These are phyloP conservation scores for Talaromyces sp. DNA, from an alignment of 2,329 filamentous ascomycete genomes.

Conservation along the genomic window DNA sequence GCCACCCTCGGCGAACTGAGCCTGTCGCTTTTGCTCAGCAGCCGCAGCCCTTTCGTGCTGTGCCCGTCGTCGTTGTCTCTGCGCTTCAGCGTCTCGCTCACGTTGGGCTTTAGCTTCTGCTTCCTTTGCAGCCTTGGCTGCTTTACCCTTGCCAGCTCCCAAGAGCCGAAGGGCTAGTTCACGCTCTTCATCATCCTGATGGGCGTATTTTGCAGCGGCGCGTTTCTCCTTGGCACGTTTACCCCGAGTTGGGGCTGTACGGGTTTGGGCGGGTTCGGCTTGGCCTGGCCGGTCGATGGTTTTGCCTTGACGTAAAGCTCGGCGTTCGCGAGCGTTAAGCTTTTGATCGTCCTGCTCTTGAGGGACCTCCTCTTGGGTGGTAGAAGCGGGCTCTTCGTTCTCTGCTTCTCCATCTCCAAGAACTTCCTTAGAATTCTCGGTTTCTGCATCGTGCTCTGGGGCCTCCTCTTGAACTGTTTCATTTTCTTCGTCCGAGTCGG, in stretches of 20 bases:
- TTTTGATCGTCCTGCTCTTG: constrained; percentile 25
- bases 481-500: constrained; percentile 17
- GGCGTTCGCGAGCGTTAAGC: constrained; percentile 49
- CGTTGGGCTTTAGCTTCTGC: constrained; percentile 64
- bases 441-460: constrained; percentile 27
- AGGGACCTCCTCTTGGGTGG: constrained; percentile 26
- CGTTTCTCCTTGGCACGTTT: constrained; percentile 85
- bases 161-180: constrained; percentile 80
- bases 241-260: constrained; percentile 58
- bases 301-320: constrained; percentile 36
- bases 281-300: constrained; percentile 22
- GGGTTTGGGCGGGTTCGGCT: constrained; percentile 24
- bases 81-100: constrained; percentile 72
- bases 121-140: constrained; percentile 65
- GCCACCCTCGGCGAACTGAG: constrained; percentile 71
- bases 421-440: constrained; percentile 27
- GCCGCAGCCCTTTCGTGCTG: constrained; percentile 79
- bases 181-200: constrained; percentile 94
- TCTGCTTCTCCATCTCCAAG: constrained; percentile 4
- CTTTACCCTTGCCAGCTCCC: constrained; percentile 62
- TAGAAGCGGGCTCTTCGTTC: constrained; percentile 23
- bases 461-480: constrained; percentile 23
- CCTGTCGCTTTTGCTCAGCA: constrained; percentile 63
- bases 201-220: constrained; percentile 82
- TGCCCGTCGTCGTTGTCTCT: constrained; percentile 73